phyloP scores from a whole-genome alignment of 495 filamentous ascomycete genomes.

The Penicillium odoratum region DNA sequence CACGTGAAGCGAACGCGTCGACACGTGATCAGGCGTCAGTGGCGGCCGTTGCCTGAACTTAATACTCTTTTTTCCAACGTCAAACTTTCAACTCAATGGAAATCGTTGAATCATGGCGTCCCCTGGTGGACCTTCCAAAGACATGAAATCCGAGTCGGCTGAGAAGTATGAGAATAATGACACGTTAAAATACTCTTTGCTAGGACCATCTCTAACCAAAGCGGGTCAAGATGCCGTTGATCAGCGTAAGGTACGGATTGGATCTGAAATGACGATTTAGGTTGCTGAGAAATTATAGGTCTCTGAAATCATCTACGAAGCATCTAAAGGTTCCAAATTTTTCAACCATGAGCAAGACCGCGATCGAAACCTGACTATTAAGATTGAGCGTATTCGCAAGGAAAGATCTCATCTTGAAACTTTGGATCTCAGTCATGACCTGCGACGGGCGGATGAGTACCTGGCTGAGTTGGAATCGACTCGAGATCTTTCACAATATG shows the following conservation, averaged over 20 bases:
- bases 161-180: slow-evolving; percentile 37
- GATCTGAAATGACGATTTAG: neutral
- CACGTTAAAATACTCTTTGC: slow-evolving; percentile 66
- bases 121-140: slow-evolving; percentile 21
- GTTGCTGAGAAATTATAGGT: slow-evolving; percentile 49
- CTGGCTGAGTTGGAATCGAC: slow-evolving; percentile 74
- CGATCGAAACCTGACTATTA: slow-evolving; percentile 80
- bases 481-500: slow-evolving; percentile 78
- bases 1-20: slow-evolving; percentile 37
- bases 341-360: slow-evolving; percentile 87
- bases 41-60: slow-evolving; percentile 8
- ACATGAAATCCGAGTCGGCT: slow-evolving; percentile 8
- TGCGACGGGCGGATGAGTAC: slow-evolving; percentile 77
- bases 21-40: slow-evolving; percentile 39
- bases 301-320: slow-evolving; percentile 96
- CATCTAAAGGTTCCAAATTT: slow-evolving; percentile 94
- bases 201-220: slow-evolving; percentile 94
- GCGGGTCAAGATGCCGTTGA: slow-evolving; percentile 93
- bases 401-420: slow-evolving; percentile 77
- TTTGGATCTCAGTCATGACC: slow-evolving; percentile 69
- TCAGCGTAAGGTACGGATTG: slow-evolving; percentile 67
- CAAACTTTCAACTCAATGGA: slow-evolving; percentile 8
- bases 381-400: slow-evolving; percentile 77
- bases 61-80: neutral
- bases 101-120: slow-evolving; percentile 26